Evolutionary conservation across 306 rosid genomes (phyloP).

Genomic region (Albizia julibrissin): DNA sequence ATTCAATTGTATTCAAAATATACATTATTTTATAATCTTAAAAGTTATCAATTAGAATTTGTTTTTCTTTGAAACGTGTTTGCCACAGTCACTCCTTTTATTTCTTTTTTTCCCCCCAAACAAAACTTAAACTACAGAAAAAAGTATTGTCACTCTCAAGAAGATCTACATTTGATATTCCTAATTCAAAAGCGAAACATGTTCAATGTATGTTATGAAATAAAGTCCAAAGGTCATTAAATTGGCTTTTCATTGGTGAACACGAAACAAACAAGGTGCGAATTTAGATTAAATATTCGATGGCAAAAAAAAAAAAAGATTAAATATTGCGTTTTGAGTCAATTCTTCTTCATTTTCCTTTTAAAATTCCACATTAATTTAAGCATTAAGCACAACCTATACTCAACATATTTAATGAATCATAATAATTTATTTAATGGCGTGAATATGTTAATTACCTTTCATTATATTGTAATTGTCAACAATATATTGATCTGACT

Average conservation of each 20-base stretch:
- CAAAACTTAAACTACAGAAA: background rate
- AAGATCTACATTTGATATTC: background rate
- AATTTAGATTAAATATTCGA: background rate
- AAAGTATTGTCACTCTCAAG: background rate
- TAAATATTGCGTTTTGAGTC: background rate
- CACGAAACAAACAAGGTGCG: background rate
- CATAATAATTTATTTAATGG: background rate
- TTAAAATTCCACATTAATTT: background rate
- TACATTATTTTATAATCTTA: background rate
- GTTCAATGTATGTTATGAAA: conserved; percentile 5
- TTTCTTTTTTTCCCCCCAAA: background rate
- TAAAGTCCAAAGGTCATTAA: background rate
- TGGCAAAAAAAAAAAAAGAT: no score
- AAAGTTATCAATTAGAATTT: background rate
- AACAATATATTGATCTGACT: background rate
- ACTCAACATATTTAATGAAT: background rate
- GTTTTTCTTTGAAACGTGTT: background rate
- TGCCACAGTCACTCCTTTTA: background rate
- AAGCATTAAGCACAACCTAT: background rate
- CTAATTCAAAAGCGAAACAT: background rate
- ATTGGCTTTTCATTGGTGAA: background rate
- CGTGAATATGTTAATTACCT: background rate
- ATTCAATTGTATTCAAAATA: background rate
- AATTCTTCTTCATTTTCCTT: background rate
- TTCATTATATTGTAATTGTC: background rate